These are phyloP conservation scores for Truncatella angustata DNA, from an alignment of 2,329 filamentous ascomycete species.

Conservation along the genomic window DNA sequence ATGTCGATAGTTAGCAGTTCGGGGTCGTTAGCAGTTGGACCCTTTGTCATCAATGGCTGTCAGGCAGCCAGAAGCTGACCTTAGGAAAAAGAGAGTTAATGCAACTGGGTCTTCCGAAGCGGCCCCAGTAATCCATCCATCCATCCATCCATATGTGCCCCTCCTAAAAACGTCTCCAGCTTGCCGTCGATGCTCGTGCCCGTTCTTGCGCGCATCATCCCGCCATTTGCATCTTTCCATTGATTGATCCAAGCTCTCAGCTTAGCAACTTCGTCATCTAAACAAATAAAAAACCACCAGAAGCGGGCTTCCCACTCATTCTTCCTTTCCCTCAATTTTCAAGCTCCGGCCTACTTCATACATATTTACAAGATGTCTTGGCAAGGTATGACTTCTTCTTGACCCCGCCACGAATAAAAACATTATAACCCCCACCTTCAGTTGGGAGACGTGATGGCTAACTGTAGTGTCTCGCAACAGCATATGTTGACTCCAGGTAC, in stretches of 20 bases:
- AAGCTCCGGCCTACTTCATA: conserved; percentile 4
- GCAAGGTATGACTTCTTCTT: conserved; percentile 58
- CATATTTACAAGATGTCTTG: conserved; percentile 57
- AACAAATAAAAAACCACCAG: not conserved
- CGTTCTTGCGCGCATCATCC: not conserved
- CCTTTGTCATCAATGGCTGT: not conserved
- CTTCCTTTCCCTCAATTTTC: conserved; percentile 7
- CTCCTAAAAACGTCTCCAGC: conserved; percentile 8
- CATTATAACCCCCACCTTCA: conserved; percentile 25
- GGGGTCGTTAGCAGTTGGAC: conserved; percentile 3
- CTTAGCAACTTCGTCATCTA: not conserved
- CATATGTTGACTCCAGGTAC: conserved; percentile 64
- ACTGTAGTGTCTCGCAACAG: conserved; percentile 28
- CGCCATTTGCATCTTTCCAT: conserved; percentile 10
- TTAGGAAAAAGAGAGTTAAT: not conserved
- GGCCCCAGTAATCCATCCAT: conserved; percentile 5
- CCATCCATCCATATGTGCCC: conserved; percentile 1
- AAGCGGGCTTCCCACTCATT: not conserved
- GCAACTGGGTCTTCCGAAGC: not conserved
- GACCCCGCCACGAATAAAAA: conserved; percentile 4
- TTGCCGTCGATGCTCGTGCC: not conserved
- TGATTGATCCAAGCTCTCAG: not conserved
- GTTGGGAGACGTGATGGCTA: conserved; percentile 19
- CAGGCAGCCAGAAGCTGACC: not conserved
- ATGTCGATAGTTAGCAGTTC: not conserved